Evolutionary conservation across 2,329 filamentous ascomycete species (phyloP).

Genomic region (Elsinoe australis): DNA sequence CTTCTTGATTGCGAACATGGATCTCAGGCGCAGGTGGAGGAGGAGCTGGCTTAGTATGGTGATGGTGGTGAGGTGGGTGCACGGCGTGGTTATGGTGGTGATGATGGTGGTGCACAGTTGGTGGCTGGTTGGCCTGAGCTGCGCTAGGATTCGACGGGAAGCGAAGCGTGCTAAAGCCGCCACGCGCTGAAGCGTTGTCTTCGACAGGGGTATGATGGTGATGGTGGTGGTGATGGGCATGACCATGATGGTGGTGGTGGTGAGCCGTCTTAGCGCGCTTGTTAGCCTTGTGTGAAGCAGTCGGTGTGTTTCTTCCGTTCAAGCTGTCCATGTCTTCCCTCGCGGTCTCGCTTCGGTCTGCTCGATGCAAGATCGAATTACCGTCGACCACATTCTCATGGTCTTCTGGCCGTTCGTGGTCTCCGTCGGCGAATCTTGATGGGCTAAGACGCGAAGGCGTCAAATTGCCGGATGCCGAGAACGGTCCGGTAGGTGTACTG

Average conservation of each 20-base stretch:
- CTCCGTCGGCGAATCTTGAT: conserved; percentile 25
- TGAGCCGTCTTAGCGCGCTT: conserved; percentile 52
- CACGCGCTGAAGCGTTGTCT: conserved; percentile 21
- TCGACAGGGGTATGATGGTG: conserved; percentile 29
- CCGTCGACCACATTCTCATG: conserved; percentile 9
- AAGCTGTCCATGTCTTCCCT: conserved; percentile 32
- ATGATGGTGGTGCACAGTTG: conserved; percentile 36
- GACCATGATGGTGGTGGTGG: conserved; percentile 51
- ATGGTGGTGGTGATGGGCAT: conserved; percentile 42
- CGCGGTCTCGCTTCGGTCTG: neutral
- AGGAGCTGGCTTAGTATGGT: conserved; percentile 28
- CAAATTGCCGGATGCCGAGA: conserved; percentile 44
- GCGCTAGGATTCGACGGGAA: conserved; percentile 28
- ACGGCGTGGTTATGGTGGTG: conserved; percentile 33
- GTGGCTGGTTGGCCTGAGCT: conserved; percentile 22
- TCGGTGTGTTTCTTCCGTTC: conserved; percentile 31
- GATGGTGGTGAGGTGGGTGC: conserved; percentile 34
- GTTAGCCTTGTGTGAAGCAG: conserved; percentile 49
- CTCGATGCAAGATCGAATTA: conserved; percentile 1
- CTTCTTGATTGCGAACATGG: conserved; percentile 58
- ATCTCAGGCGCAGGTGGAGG: conserved; percentile 55
- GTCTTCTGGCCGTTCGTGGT: conserved; percentile 25
- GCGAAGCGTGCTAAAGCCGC: conserved; percentile 29
- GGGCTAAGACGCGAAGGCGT: conserved; percentile 43
- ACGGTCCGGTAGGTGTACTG: conserved; percentile 39